Base-by-base conservation (phyloP, 1,139 yeast genomes). In the Candida sp. region DNA sequence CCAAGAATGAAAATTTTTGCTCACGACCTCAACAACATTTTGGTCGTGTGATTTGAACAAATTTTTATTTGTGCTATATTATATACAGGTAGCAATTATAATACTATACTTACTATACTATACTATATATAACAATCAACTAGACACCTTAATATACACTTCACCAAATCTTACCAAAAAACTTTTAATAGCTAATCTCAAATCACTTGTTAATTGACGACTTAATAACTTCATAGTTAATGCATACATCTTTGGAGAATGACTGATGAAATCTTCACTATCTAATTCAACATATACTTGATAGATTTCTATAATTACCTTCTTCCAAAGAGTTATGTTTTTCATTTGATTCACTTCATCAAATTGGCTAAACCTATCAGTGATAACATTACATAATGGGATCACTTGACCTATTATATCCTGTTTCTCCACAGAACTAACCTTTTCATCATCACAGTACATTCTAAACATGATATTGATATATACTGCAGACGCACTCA, bases 401-500 rank as follows among this genome's bases (percentile, higher is more conserved):
- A 90, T 75, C 47, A 90, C 70, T 39, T 77, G 73, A 1, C 63
- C 62, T 45, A 81, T 73, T 38, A 88, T 74, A 21, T 65, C 63
- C 27, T 60, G 58, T 48, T 75, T 73, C 37, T 66, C 58, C 5
- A 54, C 60, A 29, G 44, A 45, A 54, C 64, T 52, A 49, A 75
- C 64, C 62, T 74, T 68, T 57, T 74, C 80, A 41, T 78, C 81
- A 56, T 87, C 91, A 53, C 89, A 79, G 61, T 88, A 90, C 62
- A 93, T 70, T 53, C 86, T 76, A 72, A 93, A 87, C 73, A 88
- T 75, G 40, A 90, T 78, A 52, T 85, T 84, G 50, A 93, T 82
- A 61, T 84, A 87, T 1, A 90, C 96, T 2, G 96, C 93, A 1
- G 96, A 86, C 0, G 97, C 82, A 21, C 90, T 82, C 0, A 95